Conservation (phyloP, 2,329 filamentous ascomycete genomes). For the Diaporthe citri region DNA sequence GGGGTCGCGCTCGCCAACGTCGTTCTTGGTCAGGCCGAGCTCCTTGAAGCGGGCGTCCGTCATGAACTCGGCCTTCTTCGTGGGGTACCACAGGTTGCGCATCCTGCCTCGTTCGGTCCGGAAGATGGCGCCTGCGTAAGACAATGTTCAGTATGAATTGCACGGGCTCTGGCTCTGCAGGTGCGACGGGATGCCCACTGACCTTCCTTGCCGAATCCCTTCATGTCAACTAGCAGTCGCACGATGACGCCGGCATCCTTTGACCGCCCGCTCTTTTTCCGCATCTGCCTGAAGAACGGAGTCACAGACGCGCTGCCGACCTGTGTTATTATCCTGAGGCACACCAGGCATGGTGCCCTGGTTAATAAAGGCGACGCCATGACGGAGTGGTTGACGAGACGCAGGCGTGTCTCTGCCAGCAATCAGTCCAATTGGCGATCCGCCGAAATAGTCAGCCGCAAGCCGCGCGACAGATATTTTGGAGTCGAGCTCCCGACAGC, state of each 20-base stretch:
- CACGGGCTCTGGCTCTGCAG: not conserved
- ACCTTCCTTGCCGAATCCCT: conserved; percentile 52
- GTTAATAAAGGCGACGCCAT: conserved; percentile 44
- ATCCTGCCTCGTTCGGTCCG: conserved; percentile 51
- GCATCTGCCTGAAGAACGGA: conserved; percentile 49
- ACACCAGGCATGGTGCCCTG: conserved; percentile 46
- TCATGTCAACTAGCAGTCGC: conserved; percentile 56
- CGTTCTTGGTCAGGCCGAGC: conserved; percentile 47
- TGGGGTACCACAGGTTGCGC: conserved; percentile 53
- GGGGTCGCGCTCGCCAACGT: conserved; percentile 49
- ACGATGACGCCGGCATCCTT: conserved; percentile 58
- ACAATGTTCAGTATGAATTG: not conserved
- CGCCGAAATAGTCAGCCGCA: not conserved
- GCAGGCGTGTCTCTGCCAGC: conserved; percentile 24
- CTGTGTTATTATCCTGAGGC: conserved; percentile 45
- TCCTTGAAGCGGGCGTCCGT: conserved; percentile 48
- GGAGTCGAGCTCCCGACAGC: conserved; percentile 28
- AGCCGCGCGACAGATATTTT: conserved; percentile 33
- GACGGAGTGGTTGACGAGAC: conserved; percentile 3
- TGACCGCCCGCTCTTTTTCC: conserved; percentile 52
- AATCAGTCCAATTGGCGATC: conserved; percentile 28
- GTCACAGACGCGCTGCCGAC: conserved; percentile 42
- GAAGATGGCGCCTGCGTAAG: conserved; percentile 48
- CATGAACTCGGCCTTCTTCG: conserved; percentile 52
- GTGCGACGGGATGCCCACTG: conserved; percentile 46